Conservation (phyloP, 1,139 yeast species). For the Nakaseomyces sp. region DNA sequence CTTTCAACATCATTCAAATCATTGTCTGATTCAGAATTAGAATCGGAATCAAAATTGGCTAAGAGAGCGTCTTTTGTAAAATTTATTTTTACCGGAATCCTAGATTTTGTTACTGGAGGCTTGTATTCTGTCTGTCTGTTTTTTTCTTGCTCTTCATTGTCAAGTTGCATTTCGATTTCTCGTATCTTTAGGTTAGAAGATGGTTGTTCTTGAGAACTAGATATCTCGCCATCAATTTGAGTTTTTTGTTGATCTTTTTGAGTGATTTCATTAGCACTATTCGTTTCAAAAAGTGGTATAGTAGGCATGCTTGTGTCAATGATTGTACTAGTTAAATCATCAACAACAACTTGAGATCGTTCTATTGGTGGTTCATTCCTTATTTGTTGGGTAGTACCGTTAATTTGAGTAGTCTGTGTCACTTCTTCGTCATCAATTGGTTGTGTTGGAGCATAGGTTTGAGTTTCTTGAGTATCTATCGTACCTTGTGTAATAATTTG, state of each 20-base stretch:
- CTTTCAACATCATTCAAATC: not conserved
- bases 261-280: not conserved
- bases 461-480: not conserved
- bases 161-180: conserved; percentile 15
- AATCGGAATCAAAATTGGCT: conserved; percentile 16
- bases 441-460: not conserved
- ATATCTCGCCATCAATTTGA: not conserved
- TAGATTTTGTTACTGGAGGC: not conserved
- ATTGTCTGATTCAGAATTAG: conserved; percentile 6
- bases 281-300: not conserved
- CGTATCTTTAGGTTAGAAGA: conserved; percentile 12
- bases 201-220: not conserved
- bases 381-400: conserved; percentile 1
- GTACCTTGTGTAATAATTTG: not conserved
- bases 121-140: conserved; percentile 11
- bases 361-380: not conserved
- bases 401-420: conserved; percentile 7
- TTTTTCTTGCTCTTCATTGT: conserved; percentile 7
- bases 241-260: conserved; percentile 3
- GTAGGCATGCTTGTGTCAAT: not conserved
- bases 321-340: not conserved
- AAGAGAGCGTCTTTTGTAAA: conserved; percentile 19
- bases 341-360: not conserved
- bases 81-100: conserved; percentile 5
- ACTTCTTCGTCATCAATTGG: not conserved